A percentile compares a stretch with the other conserved stretches of the same genome.
Evolutionary conservation across 2,329 filamentous ascomycete species (phyloP).

Genomic region (Lasiodiplodia citricola): DNA sequence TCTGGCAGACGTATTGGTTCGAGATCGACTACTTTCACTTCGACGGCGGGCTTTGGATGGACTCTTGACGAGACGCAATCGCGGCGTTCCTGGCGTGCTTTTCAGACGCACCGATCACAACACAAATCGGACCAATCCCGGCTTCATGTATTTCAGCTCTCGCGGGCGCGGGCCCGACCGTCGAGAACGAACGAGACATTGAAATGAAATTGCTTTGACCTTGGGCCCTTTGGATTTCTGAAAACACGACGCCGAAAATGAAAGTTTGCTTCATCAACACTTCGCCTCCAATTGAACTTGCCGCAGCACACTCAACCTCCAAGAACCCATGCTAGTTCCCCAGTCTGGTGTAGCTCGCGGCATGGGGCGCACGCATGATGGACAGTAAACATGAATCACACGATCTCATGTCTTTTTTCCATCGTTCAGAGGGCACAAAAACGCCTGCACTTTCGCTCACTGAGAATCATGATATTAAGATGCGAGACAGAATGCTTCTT

Average conservation of each 20-base stretch:
- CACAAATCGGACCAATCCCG: conserved; percentile 5
- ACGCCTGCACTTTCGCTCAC: neutral
- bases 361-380: neutral
- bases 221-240: conserved; percentile 13
- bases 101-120: conserved; percentile 10
- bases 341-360: neutral
- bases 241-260: neutral
- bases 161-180: conserved; percentile 13
- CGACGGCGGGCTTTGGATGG: conserved; percentile 23
- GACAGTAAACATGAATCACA: neutral
- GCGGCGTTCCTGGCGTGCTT: conserved; percentile 21
- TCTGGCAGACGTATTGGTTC: neutral
- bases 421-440: neutral
- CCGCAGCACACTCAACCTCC: neutral
- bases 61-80: conserved; percentile 19
- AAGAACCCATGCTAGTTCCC: neutral
- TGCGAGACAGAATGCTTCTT: neutral
- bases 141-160: conserved; percentile 21
- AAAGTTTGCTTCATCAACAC: conserved; percentile 3
- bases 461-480: neutral
- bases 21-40: conserved; percentile 20
- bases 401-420: neutral
- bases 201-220: conserved; percentile 14
- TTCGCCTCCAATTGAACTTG: neutral
- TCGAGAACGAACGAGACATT: conserved; percentile 13